Conservation (phyloP, 2,329 filamentous ascomycete species). For the Pseudocercospora cruenta region DNA sequence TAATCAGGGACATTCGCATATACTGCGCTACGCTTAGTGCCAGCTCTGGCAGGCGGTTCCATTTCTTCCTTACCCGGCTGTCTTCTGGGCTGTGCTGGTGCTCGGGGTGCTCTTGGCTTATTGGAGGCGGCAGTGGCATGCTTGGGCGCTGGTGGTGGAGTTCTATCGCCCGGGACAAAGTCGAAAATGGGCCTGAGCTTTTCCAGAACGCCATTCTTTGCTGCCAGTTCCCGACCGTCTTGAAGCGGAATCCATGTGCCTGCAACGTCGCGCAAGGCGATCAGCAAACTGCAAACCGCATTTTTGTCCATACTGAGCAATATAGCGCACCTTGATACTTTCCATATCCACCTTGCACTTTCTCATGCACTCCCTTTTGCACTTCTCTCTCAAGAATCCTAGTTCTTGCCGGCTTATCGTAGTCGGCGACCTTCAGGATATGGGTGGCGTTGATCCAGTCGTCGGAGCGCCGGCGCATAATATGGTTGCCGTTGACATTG, state of each 20-base stretch:
- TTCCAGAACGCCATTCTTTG: constrained; percentile 83
- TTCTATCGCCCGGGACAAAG: constrained; percentile 79
- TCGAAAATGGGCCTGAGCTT: constrained; percentile 87
- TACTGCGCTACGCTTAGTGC: constrained; percentile 56
- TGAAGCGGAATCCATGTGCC: constrained; percentile 95
- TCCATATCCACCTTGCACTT: constrained; percentile 96
- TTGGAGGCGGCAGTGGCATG: constrained; percentile 72
- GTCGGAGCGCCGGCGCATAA: constrained; percentile 91
- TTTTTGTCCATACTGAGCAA: not conserved
- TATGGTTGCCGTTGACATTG: constrained; percentile 85
- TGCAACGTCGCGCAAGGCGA: constrained; percentile 41
- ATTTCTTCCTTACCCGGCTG: constrained; percentile 35
- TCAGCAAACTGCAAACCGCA: constrained; percentile 16
- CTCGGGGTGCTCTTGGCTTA: constrained; percentile 76
- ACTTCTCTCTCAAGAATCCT: constrained; percentile 95
- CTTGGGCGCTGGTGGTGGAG: constrained; percentile 89
- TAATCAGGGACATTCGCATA: constrained; percentile 50
- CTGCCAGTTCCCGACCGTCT: constrained; percentile 78
- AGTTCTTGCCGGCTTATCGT: constrained; percentile 94
- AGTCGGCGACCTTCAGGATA: constrained; percentile 93
- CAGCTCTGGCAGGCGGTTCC: constrained; percentile 39
- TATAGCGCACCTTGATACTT: constrained; percentile 81
- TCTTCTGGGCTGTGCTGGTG: constrained; percentile 26
- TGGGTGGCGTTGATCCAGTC: constrained; percentile 99
- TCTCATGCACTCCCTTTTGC: constrained; percentile 94